Evolutionary conservation across 306 rosid species (phyloP).

Genomic region (Cyamopsis tetragonoloba): DNA sequence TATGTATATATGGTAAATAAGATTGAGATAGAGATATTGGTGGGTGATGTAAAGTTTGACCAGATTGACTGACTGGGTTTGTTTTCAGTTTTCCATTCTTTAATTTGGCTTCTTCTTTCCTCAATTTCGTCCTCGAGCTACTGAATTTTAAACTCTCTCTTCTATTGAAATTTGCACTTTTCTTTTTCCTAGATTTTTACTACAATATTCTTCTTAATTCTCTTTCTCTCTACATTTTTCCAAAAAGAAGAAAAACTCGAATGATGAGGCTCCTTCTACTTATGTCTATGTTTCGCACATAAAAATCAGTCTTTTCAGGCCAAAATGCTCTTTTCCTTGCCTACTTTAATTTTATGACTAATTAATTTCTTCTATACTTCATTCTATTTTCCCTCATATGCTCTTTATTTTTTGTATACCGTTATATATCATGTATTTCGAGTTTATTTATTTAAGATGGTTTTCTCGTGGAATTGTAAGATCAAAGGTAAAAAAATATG

Average conservation of each 20-base stretch:
- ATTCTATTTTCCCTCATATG: too few relatives aligned
- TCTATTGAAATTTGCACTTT: slow-evolving; percentile 74
- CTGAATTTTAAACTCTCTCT: slow-evolving; percentile 58
- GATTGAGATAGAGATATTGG: slow-evolving; percentile 40
- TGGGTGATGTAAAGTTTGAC: slow-evolving; percentile 55
- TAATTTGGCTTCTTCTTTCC: slow-evolving; percentile 66
- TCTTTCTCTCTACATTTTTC: slow-evolving; percentile 42
- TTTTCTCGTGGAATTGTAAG: too few relatives aligned
- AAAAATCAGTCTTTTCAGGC: slow-evolving; percentile 76
- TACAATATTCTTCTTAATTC: too few relatives aligned
- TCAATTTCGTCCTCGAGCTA: slow-evolving; percentile 88
- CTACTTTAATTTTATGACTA: background rate
- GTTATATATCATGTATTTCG: too few relatives aligned
- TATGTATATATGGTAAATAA: background rate
- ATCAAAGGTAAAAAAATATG: too few relatives aligned
- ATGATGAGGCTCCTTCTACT: slow-evolving; percentile 73
- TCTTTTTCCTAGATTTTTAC: slow-evolving; percentile 51
- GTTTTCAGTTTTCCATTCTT: slow-evolving; percentile 26
- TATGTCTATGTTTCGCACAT: slow-evolving; percentile 41
- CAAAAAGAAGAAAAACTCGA: slow-evolving; percentile 47
- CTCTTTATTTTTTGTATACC: too few relatives aligned
- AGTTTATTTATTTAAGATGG: too few relatives aligned
- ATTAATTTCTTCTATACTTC: background rate
- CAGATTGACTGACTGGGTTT: slow-evolving; percentile 33
- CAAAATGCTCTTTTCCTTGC: slow-evolving; percentile 28